A percentile compares a stretch with the other conserved stretches of the same genome.
Evolutionary conservation across 2,329 filamentous ascomycete species (phyloP).

Genomic region (Aspergillus eucalypticola): DNA sequence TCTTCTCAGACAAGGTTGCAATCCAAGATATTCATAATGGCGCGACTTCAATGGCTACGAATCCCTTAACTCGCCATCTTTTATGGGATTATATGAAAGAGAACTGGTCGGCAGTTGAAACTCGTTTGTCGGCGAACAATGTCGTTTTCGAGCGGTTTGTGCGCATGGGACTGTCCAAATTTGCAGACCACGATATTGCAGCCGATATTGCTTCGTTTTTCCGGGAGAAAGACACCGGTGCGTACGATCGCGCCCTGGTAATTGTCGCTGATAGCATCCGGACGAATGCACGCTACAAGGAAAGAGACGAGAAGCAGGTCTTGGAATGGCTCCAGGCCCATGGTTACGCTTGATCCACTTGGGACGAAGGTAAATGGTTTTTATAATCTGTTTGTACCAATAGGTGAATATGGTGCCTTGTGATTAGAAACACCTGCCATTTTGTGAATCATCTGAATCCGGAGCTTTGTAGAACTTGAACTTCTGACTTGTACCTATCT

Average conservation of each 20-base stretch:
- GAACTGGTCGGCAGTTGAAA: constrained; percentile 74
- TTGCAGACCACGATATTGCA: constrained; percentile 68
- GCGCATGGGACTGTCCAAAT: constrained; percentile 74
- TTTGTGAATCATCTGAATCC: neutral
- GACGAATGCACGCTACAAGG: constrained; percentile 77
- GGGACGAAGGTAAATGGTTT: neutral
- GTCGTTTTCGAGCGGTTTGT: constrained; percentile 89
- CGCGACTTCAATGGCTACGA: constrained; percentile 69
- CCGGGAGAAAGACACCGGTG: constrained; percentile 77
- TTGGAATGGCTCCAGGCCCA: constrained; percentile 75
- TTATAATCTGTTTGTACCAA: neutral
- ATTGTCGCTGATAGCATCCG: constrained; percentile 84
- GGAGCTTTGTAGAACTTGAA: neutral
- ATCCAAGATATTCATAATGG: constrained; percentile 86
- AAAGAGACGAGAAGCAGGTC: constrained; percentile 70
- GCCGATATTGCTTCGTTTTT: constrained; percentile 85
- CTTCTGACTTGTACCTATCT: neutral
- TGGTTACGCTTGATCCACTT: constrained; percentile 53
- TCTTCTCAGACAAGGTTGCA: constrained; percentile 81
- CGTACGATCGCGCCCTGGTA: constrained; percentile 81
- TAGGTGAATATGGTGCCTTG: neutral
- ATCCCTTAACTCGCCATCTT: constrained; percentile 68
- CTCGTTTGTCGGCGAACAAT: constrained; percentile 75
- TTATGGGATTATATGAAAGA: constrained; percentile 85
- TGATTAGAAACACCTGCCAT: neutral